These are phyloP conservation scores for Fusarium sambucinum DNA, from an alignment of 2,329 filamentous ascomycete genomes.

Conservation along the genomic window DNA sequence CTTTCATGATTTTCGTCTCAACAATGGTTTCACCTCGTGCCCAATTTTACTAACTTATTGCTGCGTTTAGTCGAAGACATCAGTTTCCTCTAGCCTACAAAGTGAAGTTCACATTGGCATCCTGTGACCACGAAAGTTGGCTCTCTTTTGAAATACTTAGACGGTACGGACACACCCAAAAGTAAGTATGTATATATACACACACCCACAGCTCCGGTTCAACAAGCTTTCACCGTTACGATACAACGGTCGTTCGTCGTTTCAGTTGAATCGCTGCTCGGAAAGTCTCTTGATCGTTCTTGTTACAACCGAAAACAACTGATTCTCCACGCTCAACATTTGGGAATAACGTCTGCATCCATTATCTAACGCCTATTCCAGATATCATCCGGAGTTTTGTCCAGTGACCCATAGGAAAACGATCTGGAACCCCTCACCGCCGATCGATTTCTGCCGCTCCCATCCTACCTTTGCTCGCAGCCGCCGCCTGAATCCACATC, in stretches of 20 bases:
- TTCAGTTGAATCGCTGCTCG: slow-evolving; percentile 14
- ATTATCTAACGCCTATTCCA: slow-evolving; percentile 26
- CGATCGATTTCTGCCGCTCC: slow-evolving; percentile 48
- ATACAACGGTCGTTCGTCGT: slow-evolving; percentile 29
- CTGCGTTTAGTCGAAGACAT: slow-evolving; percentile 27
- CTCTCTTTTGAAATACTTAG: slow-evolving; percentile 14
- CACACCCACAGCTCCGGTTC: slow-evolving; percentile 31
- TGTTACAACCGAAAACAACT: slow-evolving; percentile 4
- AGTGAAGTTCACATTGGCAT: slow-evolving; percentile 22
- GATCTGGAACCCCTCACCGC: slow-evolving; percentile 49
- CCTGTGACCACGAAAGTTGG: slow-evolving; percentile 35
- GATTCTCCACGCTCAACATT: slow-evolving; percentile 7
- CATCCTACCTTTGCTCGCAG: slow-evolving; percentile 30
- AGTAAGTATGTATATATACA: slow-evolving; percentile 22
- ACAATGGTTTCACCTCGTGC: slow-evolving; percentile 20
- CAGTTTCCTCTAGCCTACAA: slow-evolving; percentile 15
- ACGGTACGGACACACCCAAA: slow-evolving; percentile 28
- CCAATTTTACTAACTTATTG: slow-evolving; percentile 38
- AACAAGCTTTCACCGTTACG: slow-evolving; percentile 34
- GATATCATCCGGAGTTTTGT: slow-evolving; percentile 33
- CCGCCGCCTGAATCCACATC: slow-evolving; percentile 39
- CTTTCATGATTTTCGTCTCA: slow-evolving; percentile 36
- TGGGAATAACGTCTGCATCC: slow-evolving; percentile 22
- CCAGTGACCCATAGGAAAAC: slow-evolving; percentile 42
- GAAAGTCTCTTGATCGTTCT: background rate